A percentile compares a stretch with the other conserved stretches of the same genome.
Conservation (phyloP, 495 filamentous ascomycete genomes). For the Aspergillus sclerotioniger region DNA sequence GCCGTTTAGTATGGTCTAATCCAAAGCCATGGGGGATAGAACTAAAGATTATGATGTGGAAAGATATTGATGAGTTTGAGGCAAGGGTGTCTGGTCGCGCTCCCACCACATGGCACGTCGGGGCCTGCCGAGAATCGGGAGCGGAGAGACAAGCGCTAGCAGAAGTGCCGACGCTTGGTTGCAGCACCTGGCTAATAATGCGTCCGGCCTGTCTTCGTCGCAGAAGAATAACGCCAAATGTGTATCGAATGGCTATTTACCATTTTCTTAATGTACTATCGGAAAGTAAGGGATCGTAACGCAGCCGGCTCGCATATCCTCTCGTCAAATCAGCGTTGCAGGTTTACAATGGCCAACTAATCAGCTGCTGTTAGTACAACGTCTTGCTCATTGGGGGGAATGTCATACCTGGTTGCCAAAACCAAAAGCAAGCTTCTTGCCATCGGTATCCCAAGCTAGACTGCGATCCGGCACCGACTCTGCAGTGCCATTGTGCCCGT, state of each 20-base stretch:
- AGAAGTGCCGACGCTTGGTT: not conserved
- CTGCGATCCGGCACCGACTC: conserved; percentile 44
- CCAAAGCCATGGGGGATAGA: conserved; percentile 33
- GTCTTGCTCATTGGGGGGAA: not conserved
- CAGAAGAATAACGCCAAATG: not conserved
- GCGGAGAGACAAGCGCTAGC: not conserved
- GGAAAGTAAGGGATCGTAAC: conserved; percentile 4
- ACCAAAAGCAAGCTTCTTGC: conserved; percentile 71
- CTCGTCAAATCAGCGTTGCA: conserved; percentile 36
- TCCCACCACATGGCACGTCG: conserved; percentile 4
- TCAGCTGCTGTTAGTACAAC: conserved; percentile 12
- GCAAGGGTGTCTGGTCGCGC: not conserved
- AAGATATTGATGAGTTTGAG: conserved; percentile 1
- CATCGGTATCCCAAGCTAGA: conserved; percentile 74
- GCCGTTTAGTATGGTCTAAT: conserved; percentile 40
- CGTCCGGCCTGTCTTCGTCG: not conserved
- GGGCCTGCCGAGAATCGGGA: conserved; percentile 6
- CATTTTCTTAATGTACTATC: conserved; percentile 7
- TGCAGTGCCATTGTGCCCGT: conserved; percentile 41
- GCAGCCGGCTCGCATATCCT: not conserved
- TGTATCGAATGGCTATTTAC: not conserved
- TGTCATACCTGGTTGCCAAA: conserved; percentile 63
- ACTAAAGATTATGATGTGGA: conserved; percentile 8
- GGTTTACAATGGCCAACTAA: conserved; percentile 46
- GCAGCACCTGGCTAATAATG: not conserved